Evolutionary conservation across 768 basidiomycete species (phyloP).

Genomic region (Rhodotorula kratochvilovae): DNA sequence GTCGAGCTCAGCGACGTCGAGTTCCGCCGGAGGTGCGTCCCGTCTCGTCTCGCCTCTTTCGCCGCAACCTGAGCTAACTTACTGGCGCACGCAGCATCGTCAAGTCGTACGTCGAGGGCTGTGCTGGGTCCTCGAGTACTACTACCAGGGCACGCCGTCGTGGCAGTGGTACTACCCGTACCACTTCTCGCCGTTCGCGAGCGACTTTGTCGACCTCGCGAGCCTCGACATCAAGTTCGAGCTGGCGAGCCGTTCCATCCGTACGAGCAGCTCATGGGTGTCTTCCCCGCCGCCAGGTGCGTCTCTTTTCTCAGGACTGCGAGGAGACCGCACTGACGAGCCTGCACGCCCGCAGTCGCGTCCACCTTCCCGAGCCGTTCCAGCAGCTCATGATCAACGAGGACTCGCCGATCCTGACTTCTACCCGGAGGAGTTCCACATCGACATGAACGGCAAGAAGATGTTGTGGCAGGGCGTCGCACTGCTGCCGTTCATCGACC

Average conservation of each 20-base stretch:
- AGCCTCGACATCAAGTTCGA: conserved; percentile 75
- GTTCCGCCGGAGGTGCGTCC: conserved; percentile 66
- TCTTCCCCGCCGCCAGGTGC: conserved; percentile 89
- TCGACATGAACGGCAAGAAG: conserved; percentile 99
- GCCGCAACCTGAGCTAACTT: neutral
- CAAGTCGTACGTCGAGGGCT: conserved; percentile 86
- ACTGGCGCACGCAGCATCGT: conserved; percentile 59
- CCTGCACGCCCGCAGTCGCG: conserved; percentile 55
- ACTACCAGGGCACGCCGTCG: conserved; percentile 85
- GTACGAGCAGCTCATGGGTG: conserved; percentile 96
- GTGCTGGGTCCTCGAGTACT: conserved; percentile 92
- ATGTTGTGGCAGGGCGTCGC: conserved; percentile 99
- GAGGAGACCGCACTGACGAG: neutral
- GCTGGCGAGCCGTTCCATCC: conserved; percentile 83
- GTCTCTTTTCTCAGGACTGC: conserved; percentile 22
- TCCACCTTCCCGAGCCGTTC: conserved; percentile 81
- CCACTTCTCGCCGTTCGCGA: conserved; percentile 96
- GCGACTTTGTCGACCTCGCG: conserved; percentile 74
- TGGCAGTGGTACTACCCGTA: conserved; percentile 94
- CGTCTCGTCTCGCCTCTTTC: neutral
- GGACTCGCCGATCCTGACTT: conserved; percentile 89
- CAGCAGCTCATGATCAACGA: conserved; percentile 80
- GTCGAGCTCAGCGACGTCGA: conserved; percentile 64
- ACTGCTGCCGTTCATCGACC: conserved; percentile 89
- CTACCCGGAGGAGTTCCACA: conserved; percentile 83